phyloP scores from a whole-genome alignment of 495 filamentous ascomycete genomes.

The Cladorrhinum samala region DNA sequence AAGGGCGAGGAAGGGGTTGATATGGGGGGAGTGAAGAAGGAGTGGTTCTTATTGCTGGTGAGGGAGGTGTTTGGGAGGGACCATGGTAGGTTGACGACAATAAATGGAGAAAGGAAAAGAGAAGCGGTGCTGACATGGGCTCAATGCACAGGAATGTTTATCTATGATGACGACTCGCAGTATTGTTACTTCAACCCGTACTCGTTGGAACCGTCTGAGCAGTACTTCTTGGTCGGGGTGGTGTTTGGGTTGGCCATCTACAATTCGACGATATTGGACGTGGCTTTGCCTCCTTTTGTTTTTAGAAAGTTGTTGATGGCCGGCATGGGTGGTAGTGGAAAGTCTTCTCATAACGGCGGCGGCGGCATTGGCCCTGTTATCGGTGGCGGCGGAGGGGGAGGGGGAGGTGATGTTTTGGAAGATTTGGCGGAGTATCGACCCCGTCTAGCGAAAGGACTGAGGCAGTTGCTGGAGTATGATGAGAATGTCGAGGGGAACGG shows the following conservation, averaged over 20 bases:
- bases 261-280: conserved; percentile 91
- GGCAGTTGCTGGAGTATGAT: conserved; percentile 72
- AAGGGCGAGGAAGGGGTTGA: conserved; percentile 87
- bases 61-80: conserved; percentile 89
- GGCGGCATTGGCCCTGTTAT: no score
- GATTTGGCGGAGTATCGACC: conserved; percentile 85
- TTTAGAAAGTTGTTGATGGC: conserved; percentile 82
- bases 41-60: conserved; percentile 91
- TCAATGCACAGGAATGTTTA: conserved; percentile 61
- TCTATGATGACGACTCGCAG: conserved; percentile 90
- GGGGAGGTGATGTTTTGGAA: conserved; percentile 70
- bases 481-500: conserved; percentile 55
- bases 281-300: conserved; percentile 85
- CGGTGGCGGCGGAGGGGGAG: no score
- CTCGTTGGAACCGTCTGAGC: conserved; percentile 87
- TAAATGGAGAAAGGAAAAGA: neutral
- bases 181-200: conserved; percentile 95
- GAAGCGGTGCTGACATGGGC: conserved; percentile 1
- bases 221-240: conserved; percentile 87
- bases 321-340: no score
- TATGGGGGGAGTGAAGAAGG: conserved; percentile 85
- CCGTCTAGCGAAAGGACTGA: conserved; percentile 67
- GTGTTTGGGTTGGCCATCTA: conserved; percentile 89
- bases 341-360: no score
- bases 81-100: conserved; percentile 58